A percentile compares a stretch with the other conserved stretches of the same genome.
Conservation (phyloP, 108 stramenopile genomes). For the Aurantiochytrium sp. region DNA sequence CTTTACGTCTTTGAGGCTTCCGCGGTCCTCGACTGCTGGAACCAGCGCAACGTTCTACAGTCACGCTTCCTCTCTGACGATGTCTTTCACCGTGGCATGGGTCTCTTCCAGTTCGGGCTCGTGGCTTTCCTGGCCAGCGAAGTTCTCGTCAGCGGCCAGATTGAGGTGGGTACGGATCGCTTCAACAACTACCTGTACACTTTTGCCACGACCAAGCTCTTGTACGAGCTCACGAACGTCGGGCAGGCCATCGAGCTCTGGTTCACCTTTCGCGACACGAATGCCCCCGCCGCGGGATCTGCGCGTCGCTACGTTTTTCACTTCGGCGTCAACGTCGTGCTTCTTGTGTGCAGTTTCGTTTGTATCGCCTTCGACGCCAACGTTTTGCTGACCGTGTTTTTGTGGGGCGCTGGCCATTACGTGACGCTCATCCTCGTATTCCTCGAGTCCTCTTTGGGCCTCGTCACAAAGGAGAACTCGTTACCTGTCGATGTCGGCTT, state of each 20-base stretch:
- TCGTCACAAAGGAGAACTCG: neutral
- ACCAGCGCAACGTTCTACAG: neutral
- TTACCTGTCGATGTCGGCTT: neutral
- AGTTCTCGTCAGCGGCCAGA: neutral
- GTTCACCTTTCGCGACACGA: neutral
- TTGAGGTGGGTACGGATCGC: neutral
- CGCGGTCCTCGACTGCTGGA: conserved; percentile 5
- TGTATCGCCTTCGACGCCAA: neutral
- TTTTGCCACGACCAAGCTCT: neutral
- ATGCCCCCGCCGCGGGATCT: neutral
- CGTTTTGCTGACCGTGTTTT: neutral
- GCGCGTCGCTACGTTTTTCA: neutral
- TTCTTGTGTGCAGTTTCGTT: neutral
- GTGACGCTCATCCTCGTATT: neutral
- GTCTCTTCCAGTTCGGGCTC: neutral
- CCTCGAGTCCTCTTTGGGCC: neutral
- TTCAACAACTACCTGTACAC: neutral
- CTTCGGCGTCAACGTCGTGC: neutral
- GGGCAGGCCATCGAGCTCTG: neutral
- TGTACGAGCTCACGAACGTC: neutral
- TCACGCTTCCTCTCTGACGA: neutral
- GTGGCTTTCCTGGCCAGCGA: neutral
- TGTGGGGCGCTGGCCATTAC: conserved; percentile 11
- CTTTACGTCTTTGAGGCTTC: neutral
- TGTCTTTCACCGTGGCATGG: neutral